Base-by-base conservation (phyloP, 2,329 filamentous ascomycete species). In the Aspergillus neoniger region DNA sequence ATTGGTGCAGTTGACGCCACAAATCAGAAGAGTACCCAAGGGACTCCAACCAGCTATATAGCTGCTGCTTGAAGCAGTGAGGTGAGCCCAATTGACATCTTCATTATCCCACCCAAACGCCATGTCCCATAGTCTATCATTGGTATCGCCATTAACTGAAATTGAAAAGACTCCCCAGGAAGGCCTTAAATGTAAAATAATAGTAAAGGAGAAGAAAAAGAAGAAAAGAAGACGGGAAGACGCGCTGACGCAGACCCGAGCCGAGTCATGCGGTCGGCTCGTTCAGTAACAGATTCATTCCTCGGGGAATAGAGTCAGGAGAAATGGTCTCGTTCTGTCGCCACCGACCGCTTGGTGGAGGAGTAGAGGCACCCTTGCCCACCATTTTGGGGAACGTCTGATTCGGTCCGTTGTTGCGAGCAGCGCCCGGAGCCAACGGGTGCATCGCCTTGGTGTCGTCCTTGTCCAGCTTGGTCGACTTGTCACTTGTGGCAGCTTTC, bases 361-460 rank as follows among this genome's bases (percentile, higher is more conserved):
- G 65, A 9, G 62, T 69, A 32, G 49, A 59, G 43, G 59, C 54
- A 39, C 47, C 64, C 23, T 62, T 71, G 64, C 56, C 59, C 51
- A 38, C 57, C 17, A 72, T 59, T 9, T 67, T 63, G 41, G 72
- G 70, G 39, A 72, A 72, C 55, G 75, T 65, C n/a, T 69, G 68
- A 1, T 50, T 50, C 23, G 47, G 47, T 5, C 75, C 70, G 56
- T 79, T 79, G 60, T 71, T 77, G 58, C 72, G 73, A 14, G 70
- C 70, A 39, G 73, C 73, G 36, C 72, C 70, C 3, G 71, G 66
- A 30, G 74, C 70, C 54, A 79, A 60, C 19, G 72, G 69, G 23
- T 69, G 70, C 73, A 79, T 76, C 10, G 74, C 67, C 53, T 75
- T 75, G 55, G 64, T 63, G 9, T 70, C 65, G 17, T 64, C 66